Conservation (phyloP, 768 basidiomycete species). For the Suillus lakei region DNA sequence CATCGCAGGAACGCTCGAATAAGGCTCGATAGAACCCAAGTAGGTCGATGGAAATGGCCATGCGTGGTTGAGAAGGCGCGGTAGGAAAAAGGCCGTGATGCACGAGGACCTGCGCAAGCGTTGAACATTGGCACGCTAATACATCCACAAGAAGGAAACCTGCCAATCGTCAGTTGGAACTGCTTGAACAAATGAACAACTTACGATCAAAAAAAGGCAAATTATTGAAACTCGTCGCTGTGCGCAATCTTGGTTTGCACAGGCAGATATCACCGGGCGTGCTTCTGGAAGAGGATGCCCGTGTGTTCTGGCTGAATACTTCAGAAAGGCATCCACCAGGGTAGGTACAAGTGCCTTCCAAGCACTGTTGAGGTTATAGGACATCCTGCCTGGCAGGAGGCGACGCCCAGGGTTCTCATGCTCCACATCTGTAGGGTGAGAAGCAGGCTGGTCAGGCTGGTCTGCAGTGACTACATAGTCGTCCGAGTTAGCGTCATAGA, state of each 20-base stretch:
- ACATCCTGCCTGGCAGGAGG: neutral
- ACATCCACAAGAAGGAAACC: slow-evolving; percentile 22
- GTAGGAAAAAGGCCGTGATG: slow-evolving; percentile 33
- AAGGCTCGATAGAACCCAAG: slow-evolving; percentile 37
- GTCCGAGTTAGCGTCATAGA: neutral
- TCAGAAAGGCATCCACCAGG: neutral
- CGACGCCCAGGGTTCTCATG: neutral
- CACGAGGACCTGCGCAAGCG: slow-evolving; percentile 28
- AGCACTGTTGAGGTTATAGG: neutral
- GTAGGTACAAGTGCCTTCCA: slow-evolving; percentile 12
- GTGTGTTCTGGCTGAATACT: slow-evolving; percentile 2
- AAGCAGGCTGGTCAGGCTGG: neutral
- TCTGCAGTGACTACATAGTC: neutral
- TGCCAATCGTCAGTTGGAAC: slow-evolving; percentile 6
- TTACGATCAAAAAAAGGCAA: slow-evolving; percentile 11
- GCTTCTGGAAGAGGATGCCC: neutral
- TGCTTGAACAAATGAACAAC: neutral
- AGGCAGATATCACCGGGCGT: neutral
- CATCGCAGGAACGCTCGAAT: slow-evolving; percentile 42
- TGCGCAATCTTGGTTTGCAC: neutral
- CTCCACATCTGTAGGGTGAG: neutral
- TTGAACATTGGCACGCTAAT: slow-evolving; percentile 26
- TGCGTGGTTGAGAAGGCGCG: slow-evolving; percentile 22
- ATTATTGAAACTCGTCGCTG: neutral
- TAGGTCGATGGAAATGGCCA: slow-evolving; percentile 31